These are phyloP conservation scores for Pulveroboletus frians DNA, from an alignment of 768 basidiomycete species.

Conservation along the genomic window DNA sequence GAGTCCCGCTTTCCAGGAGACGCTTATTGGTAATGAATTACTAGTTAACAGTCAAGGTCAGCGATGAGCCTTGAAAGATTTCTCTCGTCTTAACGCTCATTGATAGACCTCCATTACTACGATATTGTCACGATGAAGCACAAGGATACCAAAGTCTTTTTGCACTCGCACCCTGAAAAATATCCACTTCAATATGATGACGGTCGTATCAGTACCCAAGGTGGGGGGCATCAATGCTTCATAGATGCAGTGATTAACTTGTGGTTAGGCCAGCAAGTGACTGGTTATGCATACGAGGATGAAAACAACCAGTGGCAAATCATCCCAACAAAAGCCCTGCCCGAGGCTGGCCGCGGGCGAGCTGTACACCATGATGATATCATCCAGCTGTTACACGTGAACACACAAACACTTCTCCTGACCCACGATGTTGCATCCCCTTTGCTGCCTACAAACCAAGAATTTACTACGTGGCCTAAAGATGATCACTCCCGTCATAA, in stretches of 20 bases:
- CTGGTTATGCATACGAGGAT: constrained; percentile 91
- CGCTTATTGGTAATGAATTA: constrained; percentile 86
- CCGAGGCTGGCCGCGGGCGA: constrained; percentile 89
- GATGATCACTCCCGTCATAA: constrained; percentile 74
- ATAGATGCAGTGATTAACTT: background rate
- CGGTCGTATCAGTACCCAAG: constrained; percentile 91
- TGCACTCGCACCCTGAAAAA: constrained; percentile 87
- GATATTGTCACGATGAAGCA: constrained; percentile 86
- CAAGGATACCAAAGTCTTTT: constrained; percentile 87
- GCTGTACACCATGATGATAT: constrained; percentile 87
- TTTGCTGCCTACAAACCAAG: constrained; percentile 96
- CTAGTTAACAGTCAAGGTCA: constrained; percentile 86
- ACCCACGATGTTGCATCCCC: constrained; percentile 98
- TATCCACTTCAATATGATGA: constrained; percentile 96
- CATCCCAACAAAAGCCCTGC: constrained; percentile 90
- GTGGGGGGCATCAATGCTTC: constrained; percentile 29
- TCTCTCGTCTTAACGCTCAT: background rate
- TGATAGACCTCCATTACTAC: constrained; percentile 84
- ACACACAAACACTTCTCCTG: constrained; percentile 75
- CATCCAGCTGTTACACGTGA: constrained; percentile 83
- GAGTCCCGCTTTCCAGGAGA: constrained; percentile 98
- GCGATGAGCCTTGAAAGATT: constrained; percentile 11
- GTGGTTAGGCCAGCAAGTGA: constrained; percentile 82
- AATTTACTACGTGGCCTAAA: constrained; percentile 89
- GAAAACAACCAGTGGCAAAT: constrained; percentile 95